Percentiles rank a stretch among this genome's conserved stretches.
phyloP scores from a whole-genome alignment of 2,329 filamentous ascomycete genomes.

The Epichloe sp. region DNA sequence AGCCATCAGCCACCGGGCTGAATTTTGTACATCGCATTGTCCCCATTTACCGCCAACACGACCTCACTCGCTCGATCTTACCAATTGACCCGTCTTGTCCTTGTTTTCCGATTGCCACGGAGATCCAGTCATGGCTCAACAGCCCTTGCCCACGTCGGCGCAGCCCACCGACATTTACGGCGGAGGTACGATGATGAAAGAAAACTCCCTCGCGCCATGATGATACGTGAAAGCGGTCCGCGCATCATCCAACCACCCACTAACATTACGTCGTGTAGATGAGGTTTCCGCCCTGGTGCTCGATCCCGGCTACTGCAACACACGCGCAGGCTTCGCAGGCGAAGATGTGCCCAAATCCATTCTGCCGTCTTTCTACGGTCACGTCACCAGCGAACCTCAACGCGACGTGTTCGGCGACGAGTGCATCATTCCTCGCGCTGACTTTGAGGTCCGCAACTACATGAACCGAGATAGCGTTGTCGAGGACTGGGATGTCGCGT shows the following conservation, averaged over 20 bases:
- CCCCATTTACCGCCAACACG: constrained; percentile 6
- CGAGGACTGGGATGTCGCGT: constrained; percentile 89
- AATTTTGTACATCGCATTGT: not conserved
- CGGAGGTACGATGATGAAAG: constrained; percentile 34
- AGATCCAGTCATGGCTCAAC: constrained; percentile 35
- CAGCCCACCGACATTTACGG: constrained; percentile 51
- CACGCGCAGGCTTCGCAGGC: constrained; percentile 90
- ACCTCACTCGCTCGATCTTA: not conserved
- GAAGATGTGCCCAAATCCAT: constrained; percentile 95
- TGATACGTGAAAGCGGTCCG: too few species aligned
- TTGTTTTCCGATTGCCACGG: constrained; percentile 1
- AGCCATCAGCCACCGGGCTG: too few species aligned
- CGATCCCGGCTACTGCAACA: constrained; percentile 83
- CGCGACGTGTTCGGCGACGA: constrained; percentile 78
- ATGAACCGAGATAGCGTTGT: constrained; percentile 82
- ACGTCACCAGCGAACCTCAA: constrained; percentile 32
- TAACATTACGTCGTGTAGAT: constrained; percentile 40
- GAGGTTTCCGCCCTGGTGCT: constrained; percentile 95
- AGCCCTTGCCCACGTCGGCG: constrained; percentile 40
- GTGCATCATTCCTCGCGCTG: constrained; percentile 61
- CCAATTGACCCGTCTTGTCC: not conserved
- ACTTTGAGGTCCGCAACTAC: constrained; percentile 80
- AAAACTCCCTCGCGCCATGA: not conserved
- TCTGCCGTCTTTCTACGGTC: constrained; percentile 79
- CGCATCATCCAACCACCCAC: not conserved